Percentiles rank a stretch among this genome's conserved stretches.
Evolutionary conservation across 2,329 filamentous ascomycete genomes (phyloP).

Genomic region (Claviceps sp.): DNA sequence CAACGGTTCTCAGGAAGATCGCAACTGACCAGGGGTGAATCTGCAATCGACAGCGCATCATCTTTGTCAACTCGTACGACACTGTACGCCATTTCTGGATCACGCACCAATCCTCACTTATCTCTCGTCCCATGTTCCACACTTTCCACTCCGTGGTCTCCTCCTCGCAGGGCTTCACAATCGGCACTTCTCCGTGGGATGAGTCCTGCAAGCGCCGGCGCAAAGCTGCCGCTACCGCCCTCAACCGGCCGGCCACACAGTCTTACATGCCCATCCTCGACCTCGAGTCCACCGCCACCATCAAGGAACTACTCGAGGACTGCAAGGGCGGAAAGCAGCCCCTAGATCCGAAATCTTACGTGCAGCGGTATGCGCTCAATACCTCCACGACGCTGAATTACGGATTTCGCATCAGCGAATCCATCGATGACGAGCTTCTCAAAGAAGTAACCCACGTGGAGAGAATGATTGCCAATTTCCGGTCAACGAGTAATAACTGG

Average conservation of each 20-base stretch:
- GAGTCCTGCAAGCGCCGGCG: conserved; percentile 65
- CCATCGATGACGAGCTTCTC: conserved; percentile 52
- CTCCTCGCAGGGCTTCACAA: conserved; percentile 64
- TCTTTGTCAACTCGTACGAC: conserved; percentile 69
- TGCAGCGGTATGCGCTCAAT: conserved; percentile 64
- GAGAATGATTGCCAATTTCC: conserved; percentile 59
- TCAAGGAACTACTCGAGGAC: conserved; percentile 57
- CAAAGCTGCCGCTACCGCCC: conserved; percentile 65
- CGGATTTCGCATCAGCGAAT: conserved; percentile 60
- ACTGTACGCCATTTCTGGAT: conserved; percentile 64
- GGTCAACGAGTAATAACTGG: conserved; percentile 72
- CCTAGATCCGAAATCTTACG: conserved; percentile 59
- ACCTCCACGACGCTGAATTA: conserved; percentile 69
- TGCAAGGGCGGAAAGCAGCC: conserved; percentile 47
- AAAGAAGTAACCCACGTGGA: conserved; percentile 66
- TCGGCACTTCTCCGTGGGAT: conserved; percentile 75
- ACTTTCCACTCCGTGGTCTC: conserved; percentile 74
- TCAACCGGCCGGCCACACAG: conserved; percentile 63
- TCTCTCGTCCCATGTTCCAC: conserved; percentile 65
- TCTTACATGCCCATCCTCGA: conserved; percentile 76
- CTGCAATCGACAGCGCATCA: conserved; percentile 35
- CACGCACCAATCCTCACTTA: conserved; percentile 62
- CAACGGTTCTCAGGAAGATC: too few relatives aligned
- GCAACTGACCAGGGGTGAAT: too few relatives aligned
- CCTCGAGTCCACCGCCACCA: conserved; percentile 57